These are phyloP conservation scores for Arthrinium phaeospermum DNA, from an alignment of 2,329 filamentous ascomycete species.

Conservation along the genomic window DNA sequence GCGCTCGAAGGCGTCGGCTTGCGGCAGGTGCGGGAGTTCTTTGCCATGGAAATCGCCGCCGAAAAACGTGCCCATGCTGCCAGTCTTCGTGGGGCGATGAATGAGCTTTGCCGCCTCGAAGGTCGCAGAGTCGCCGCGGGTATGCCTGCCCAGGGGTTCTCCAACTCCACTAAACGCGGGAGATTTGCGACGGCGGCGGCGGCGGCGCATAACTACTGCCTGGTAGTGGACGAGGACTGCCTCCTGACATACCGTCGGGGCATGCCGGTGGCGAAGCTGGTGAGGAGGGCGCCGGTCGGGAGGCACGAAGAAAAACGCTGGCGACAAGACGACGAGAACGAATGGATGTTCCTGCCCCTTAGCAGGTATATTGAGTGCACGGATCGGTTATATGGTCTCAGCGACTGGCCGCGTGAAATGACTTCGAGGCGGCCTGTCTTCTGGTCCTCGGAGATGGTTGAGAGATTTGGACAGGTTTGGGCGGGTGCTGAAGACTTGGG, in stretches of 20 bases:
- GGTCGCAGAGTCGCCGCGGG: too few relatives aligned
- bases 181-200: background rate
- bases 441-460: too few relatives aligned
- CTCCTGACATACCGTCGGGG: background rate
- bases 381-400: background rate
- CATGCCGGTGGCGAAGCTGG: background rate
- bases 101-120: too few relatives aligned
- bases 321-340: background rate
- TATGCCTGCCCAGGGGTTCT: background rate
- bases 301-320: background rate
- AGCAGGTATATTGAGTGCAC: background rate
- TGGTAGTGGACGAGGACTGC: background rate
- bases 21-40: background rate
- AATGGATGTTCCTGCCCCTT: background rate
- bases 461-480: too few relatives aligned
- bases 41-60: background rate
- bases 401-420: background rate
- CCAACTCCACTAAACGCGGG: background rate
- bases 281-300: background rate
- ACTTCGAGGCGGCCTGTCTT: too few relatives aligned
- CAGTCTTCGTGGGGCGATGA: background rate
- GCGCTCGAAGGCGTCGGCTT: background rate
- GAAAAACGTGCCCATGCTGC: background rate
- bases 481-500: too few relatives aligned
- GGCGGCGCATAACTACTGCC: background rate